Evolutionary conservation across 179 eudicot genomes (phyloP).

Genomic region (Amaranthus tricolor): DNA sequence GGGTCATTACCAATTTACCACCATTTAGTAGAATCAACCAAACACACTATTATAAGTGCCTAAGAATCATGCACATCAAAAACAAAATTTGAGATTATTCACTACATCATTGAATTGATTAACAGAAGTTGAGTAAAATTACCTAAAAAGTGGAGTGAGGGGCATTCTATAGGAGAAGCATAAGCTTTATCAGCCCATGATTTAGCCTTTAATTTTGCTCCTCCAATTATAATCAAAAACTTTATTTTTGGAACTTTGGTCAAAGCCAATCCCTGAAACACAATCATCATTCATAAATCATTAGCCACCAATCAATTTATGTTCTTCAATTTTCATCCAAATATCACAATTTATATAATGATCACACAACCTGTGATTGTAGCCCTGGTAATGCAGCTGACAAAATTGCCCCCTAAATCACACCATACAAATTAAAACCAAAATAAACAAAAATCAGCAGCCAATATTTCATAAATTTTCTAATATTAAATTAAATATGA

Average conservation of each 20-base stretch:
- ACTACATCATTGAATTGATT: no score
- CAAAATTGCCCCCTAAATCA: slow-evolving; percentile 72
- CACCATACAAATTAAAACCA: slow-evolving; percentile 3
- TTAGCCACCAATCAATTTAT: background rate
- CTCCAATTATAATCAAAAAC: slow-evolving; percentile 66
- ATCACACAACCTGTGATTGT: slow-evolving; percentile 54
- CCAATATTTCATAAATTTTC: background rate
- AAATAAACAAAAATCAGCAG: background rate
- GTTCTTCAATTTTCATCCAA: slow-evolving; percentile 6
- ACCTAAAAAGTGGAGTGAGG: slow-evolving; percentile 91
- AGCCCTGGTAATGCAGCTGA: slow-evolving; percentile 82
- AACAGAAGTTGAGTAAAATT: background rate
- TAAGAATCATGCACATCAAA: no score
- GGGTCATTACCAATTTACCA: no score
- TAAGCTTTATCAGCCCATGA: slow-evolving; percentile 60
- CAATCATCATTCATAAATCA: background rate
- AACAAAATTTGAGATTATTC: no score
- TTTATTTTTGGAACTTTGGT: slow-evolving; percentile 70
- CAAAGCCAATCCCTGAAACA: slow-evolving; percentile 65
- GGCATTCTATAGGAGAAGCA: slow-evolving; percentile 50
- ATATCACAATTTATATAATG: background rate
- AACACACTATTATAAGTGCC: no score
- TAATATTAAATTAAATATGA: background rate
- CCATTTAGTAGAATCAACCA: no score
- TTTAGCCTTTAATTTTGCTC: slow-evolving; percentile 55